Evolutionary conservation across 2,329 filamentous ascomycete species (phyloP).

Genomic region (Penicillium sp.): DNA sequence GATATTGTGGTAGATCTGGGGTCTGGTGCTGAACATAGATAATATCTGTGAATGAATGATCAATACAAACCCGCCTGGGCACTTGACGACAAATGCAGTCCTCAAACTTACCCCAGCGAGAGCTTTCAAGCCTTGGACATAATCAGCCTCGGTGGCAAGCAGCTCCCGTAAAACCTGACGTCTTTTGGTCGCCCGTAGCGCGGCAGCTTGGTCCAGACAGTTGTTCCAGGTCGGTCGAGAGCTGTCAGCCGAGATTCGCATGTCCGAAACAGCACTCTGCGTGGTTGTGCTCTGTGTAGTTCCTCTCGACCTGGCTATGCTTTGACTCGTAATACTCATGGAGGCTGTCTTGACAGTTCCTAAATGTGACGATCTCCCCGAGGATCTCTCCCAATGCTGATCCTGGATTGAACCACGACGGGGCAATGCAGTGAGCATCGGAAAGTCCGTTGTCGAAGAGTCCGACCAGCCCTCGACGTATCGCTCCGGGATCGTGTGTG

Average conservation of each 20-base stretch:
- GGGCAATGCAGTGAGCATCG: slow-evolving; percentile 12
- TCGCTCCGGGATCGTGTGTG: slow-evolving; percentile 18
- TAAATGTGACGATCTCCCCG: slow-evolving; percentile 75
- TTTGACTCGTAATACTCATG: slow-evolving; percentile 69
- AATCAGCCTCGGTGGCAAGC: slow-evolving; percentile 78
- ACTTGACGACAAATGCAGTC: neutral
- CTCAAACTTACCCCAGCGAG: slow-evolving; percentile 66
- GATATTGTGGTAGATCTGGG: slow-evolving; percentile 73
- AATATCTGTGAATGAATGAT: slow-evolving; percentile 55
- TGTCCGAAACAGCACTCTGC: slow-evolving; percentile 56
- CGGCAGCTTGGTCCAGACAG: slow-evolving; percentile 63
- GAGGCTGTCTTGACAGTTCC: slow-evolving; percentile 77
- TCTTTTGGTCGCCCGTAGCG: slow-evolving; percentile 67
- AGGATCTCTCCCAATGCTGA: slow-evolving; percentile 57
- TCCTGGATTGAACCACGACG: slow-evolving; percentile 23
- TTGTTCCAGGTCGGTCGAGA: slow-evolving; percentile 44
- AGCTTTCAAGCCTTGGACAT: slow-evolving; percentile 81
- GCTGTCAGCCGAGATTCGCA: slow-evolving; percentile 60
- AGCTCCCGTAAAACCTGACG: slow-evolving; percentile 80
- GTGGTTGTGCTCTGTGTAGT: slow-evolving; percentile 57
- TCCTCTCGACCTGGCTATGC: slow-evolving; percentile 58
- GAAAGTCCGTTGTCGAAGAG: slow-evolving; percentile 16
- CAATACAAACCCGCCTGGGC: slow-evolving; percentile 27
- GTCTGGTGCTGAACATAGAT: slow-evolving; percentile 66
- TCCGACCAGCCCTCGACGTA: slow-evolving; percentile 39